Percentiles rank a stretch among this genome's conserved stretches.
Conservation (phyloP, 2,329 filamentous ascomycete species). For the Dothistroma pini region DNA sequence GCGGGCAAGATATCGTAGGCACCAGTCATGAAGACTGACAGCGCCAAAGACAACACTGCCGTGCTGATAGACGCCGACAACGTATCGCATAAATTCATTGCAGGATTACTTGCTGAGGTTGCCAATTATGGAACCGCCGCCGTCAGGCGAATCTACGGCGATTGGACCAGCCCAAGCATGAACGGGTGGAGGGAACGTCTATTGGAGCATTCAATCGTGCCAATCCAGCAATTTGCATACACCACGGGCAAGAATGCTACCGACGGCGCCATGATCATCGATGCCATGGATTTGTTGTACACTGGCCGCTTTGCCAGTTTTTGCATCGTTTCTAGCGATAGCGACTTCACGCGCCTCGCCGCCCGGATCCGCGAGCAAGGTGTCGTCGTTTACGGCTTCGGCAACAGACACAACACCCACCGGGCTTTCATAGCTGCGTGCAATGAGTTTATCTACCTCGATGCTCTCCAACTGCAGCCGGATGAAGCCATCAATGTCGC, state of each 20-base stretch:
- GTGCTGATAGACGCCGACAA: slow-evolving; percentile 6
- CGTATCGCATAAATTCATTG: slow-evolving; percentile 1
- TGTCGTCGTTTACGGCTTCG: slow-evolving; percentile 36
- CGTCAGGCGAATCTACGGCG: slow-evolving; percentile 33
- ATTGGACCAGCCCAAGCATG: slow-evolving; percentile 29
- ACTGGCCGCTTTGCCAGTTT: slow-evolving; percentile 35
- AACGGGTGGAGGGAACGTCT: slow-evolving; percentile 27
- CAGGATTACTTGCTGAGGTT: slow-evolving; percentile 32
- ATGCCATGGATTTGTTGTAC: slow-evolving; percentile 38
- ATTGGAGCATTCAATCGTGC: slow-evolving; percentile 27
- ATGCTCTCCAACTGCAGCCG: slow-evolving; percentile 21
- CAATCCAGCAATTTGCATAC: slow-evolving; percentile 33
- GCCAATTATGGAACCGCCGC: slow-evolving; percentile 34
- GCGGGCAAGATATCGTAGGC: no score
- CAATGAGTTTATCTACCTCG: slow-evolving; percentile 32
- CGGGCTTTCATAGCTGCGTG: slow-evolving; percentile 31
- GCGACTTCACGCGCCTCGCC: slow-evolving; percentile 37
- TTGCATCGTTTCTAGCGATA: slow-evolving; percentile 37
- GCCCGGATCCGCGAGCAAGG: slow-evolving; percentile 37
- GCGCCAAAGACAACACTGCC: not conserved
- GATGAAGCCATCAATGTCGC: slow-evolving; percentile 12
- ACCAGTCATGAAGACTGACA: not conserved
- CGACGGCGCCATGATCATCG: slow-evolving; percentile 36
- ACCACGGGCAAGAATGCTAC: slow-evolving; percentile 34
- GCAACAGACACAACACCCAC: slow-evolving; percentile 30